Conservation (phyloP, 1,139 yeast species). For the Ashbya aceris region DNA sequence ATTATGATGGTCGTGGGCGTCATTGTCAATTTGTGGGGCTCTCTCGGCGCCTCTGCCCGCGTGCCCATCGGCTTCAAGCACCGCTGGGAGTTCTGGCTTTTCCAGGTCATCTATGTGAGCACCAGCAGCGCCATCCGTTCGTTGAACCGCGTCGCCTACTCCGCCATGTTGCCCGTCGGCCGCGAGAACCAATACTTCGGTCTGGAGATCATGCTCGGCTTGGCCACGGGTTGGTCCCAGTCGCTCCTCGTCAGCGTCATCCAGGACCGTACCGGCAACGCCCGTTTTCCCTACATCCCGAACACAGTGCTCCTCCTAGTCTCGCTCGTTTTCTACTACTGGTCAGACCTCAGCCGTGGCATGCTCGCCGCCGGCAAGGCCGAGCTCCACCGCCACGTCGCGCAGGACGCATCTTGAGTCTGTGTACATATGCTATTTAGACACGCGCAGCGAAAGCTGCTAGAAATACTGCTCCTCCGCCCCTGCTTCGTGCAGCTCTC, state of each 20-base stretch:
- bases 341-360: constrained; percentile 34
- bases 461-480: constrained; percentile 6
- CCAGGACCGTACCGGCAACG: constrained; percentile 36
- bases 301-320: constrained; percentile 31
- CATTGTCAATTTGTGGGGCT: constrained; percentile 38
- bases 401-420: no score
- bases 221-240: constrained; percentile 41
- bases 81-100: constrained; percentile 40
- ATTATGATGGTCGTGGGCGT: constrained; percentile 30
- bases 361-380: constrained; percentile 17
- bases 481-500: constrained; percentile 3
- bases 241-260: constrained; percentile 35
- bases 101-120: constrained; percentile 34
- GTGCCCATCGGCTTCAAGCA: constrained; percentile 35
- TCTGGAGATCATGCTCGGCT: constrained; percentile 36
- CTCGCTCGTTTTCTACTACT: constrained; percentile 26
- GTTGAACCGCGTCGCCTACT: constrained; percentile 34
- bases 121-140: constrained; percentile 35
- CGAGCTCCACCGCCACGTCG: not conserved
- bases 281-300: constrained; percentile 36
- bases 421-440: no score
- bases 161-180: constrained; percentile 36
- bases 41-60: constrained; percentile 31
- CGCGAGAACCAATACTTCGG: constrained; percentile 41
- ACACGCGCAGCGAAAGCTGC: not conserved